Conservation (phyloP, 2,329 filamentous ascomycete genomes). For the Seiridium cupressi region DNA sequence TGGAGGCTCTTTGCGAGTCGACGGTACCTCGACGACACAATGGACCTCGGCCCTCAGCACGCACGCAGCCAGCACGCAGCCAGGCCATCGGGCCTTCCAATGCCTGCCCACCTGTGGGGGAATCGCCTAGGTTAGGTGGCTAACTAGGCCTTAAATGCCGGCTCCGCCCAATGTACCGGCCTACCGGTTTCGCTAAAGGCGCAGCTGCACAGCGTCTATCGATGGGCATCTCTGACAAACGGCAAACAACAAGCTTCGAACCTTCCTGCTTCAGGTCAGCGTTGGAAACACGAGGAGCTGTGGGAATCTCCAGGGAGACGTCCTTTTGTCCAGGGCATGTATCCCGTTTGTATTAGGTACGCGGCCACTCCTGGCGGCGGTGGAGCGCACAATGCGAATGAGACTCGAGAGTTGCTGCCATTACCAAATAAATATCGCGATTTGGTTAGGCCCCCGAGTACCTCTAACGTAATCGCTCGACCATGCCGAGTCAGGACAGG, state of each 20-base stretch:
- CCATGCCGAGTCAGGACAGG: conserved; percentile 10
- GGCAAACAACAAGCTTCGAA: not conserved
- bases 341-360: conserved; percentile 10
- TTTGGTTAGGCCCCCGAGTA: conserved; percentile 33
- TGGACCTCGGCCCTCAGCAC: not conserved
- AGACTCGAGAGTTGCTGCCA: conserved; percentile 27
- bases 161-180: not conserved
- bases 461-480: conserved; percentile 48
- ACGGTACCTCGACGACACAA: conserved; percentile 17
- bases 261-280: too few species aligned
- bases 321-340: not conserved
- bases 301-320: not conserved
- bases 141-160: not conserved
- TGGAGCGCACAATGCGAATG: conserved; percentile 14
- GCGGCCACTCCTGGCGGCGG: conserved; percentile 16
- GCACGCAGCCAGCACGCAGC: not conserved
- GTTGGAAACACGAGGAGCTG: not conserved
- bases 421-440: conserved; percentile 48
- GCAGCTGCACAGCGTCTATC: not conserved
- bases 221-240: not conserved
- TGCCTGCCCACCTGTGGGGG: not conserved
- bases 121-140: not conserved
- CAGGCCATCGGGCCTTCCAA: not conserved
- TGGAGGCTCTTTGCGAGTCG: conserved; percentile 20
- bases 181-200: not conserved